phyloP scores from a whole-genome alignment of 2,329 filamentous ascomycete genomes.

The Epichloe festucae region DNA sequence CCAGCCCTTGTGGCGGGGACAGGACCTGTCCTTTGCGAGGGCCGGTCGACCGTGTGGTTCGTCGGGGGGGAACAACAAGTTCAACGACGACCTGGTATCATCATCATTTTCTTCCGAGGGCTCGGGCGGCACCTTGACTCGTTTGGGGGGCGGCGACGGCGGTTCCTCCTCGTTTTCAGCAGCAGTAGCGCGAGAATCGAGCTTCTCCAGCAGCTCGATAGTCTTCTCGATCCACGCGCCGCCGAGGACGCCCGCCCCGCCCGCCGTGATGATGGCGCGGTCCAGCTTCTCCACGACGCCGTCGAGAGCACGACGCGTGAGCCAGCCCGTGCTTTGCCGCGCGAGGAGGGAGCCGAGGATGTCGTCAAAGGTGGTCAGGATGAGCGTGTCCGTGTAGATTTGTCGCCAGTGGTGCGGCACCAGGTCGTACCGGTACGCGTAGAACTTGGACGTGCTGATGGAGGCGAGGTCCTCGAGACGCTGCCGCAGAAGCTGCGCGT shows the following conservation, averaged over 20 bases:
- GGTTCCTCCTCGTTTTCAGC: background rate
- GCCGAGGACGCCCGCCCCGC: slow-evolving; percentile 44
- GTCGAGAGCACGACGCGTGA: slow-evolving; percentile 26
- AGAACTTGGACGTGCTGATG: slow-evolving; percentile 52
- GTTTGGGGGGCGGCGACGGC: slow-evolving; percentile 11
- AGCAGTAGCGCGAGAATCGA: slow-evolving; percentile 5
- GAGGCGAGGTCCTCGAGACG: slow-evolving; percentile 44
- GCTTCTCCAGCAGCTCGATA: slow-evolving; percentile 28
- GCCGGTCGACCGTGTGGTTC: slow-evolving; percentile 19
- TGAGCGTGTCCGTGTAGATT: slow-evolving; percentile 57
- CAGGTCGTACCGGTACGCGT: slow-evolving; percentile 54
- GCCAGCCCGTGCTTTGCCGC: background rate
- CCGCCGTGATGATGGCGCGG: slow-evolving; percentile 62
- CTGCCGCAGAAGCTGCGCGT: slow-evolving; percentile 19
- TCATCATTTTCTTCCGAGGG: no score
- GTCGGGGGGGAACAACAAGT: slow-evolving; percentile 11
- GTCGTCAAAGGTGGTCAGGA: slow-evolving; percentile 43
- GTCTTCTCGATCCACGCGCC: slow-evolving; percentile 37
- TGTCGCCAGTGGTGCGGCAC: slow-evolving; percentile 57
- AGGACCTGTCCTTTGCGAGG: slow-evolving; percentile 12
- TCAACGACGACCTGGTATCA: no score
- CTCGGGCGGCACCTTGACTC: background rate
- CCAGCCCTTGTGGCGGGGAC: slow-evolving; percentile 24
- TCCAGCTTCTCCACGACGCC: slow-evolving; percentile 56
- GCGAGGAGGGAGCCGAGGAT: slow-evolving; percentile 11